Evolutionary conservation across 257 asterid species (phyloP).

Genomic region (Capsicum chinense): DNA sequence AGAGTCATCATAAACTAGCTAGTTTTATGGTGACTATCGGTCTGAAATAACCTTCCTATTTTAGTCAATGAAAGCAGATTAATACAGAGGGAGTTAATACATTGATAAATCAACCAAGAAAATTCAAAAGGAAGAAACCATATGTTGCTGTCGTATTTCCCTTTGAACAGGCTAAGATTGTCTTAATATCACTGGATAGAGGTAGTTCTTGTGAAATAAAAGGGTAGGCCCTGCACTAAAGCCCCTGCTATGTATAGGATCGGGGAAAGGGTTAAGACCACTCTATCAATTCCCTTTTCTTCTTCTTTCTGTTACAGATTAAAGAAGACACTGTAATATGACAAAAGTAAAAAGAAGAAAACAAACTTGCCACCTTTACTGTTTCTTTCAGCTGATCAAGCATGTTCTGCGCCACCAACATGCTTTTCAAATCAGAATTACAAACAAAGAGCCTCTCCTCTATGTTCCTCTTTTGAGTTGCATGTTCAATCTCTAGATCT

Average conservation of each 20-base stretch:
- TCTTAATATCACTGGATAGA: neutral
- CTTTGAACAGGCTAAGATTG: neutral
- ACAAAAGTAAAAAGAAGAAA: neutral
- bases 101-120: neutral
- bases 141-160: neutral
- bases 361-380: neutral
- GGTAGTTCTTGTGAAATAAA: neutral
- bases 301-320: neutral
- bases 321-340: neutral
- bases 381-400: neutral
- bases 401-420: neutral
- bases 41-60: neutral
- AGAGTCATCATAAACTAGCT: neutral
- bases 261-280: too few relatives aligned
- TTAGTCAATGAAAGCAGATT: neutral
- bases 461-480: neutral
- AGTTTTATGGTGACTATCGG: neutral
- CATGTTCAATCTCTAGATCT: constrained; percentile 11
- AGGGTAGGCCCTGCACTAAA: too few relatives aligned
- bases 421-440: neutral
- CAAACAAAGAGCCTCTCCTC: neutral
- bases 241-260: too few relatives aligned
- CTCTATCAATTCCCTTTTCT: neutral
- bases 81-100: neutral
- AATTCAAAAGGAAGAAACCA: neutral